These are phyloP conservation scores for Coemansia aciculifera DNA, from an alignment of 192 early-diverging fungal genomes.

Conservation along the genomic window DNA sequence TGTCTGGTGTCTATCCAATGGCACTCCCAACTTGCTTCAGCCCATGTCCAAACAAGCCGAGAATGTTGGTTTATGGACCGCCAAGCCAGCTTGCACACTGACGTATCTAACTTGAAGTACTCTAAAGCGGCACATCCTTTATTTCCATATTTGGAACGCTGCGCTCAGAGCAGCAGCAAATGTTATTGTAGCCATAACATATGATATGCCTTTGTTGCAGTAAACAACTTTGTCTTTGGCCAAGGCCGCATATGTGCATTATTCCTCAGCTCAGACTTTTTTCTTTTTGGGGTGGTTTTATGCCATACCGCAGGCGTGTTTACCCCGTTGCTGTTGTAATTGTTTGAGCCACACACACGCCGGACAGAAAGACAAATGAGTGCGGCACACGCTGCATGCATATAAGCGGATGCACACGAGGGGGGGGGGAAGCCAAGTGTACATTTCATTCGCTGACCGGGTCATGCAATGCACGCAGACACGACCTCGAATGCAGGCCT, in stretches of 20 bases:
- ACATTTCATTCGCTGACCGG: conserved; percentile 6
- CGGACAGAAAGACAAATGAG: not conserved
- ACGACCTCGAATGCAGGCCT: conserved; percentile 10
- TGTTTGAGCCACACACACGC: not conserved
- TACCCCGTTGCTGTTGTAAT: not conserved
- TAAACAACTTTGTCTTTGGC: not conserved
- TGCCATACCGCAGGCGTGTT: not conserved
- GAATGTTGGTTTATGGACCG: not conserved
- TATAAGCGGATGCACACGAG: conserved; percentile 1
- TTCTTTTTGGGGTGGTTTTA: not conserved
- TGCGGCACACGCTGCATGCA: conserved; percentile 7
- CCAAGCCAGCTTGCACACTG: not conserved
- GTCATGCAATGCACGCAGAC: conserved; percentile 10
- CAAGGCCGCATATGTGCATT: conserved; percentile 2
- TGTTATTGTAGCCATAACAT: not conserved
- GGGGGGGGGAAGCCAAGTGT: not conserved
- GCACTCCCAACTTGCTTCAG: not conserved
- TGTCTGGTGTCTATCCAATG: conserved; percentile 3
- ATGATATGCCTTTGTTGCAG: not conserved
- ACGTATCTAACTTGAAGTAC: not conserved
- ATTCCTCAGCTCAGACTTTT: not conserved
- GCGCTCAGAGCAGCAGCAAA: not conserved
- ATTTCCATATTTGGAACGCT: not conserved
- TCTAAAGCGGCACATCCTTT: not conserved
- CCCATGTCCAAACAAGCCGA: not conserved